Evolutionary conservation across 2,329 filamentous ascomycete species (phyloP).

Genomic region (Fusarium concolor): DNA sequence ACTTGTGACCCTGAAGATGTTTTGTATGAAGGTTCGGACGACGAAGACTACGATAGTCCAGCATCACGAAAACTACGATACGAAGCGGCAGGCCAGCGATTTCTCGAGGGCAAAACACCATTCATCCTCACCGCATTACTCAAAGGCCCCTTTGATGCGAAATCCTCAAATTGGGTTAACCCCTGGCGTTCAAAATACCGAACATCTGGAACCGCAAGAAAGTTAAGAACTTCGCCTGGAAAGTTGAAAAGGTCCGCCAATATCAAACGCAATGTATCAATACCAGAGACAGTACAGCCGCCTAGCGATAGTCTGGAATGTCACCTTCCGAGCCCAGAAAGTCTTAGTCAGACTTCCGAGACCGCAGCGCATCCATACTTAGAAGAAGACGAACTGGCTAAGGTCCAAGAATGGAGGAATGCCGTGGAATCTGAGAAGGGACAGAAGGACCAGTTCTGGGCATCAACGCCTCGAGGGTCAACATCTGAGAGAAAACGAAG

Average conservation of each 20-base stretch:
- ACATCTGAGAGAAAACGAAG: conserved; percentile 43
- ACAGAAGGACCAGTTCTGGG: conserved; percentile 40
- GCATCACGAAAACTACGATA: conserved; percentile 64
- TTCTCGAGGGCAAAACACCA: conserved; percentile 66
- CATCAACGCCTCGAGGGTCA: conserved; percentile 28
- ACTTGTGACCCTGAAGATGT: conserved; percentile 58
- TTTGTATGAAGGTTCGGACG: conserved; percentile 67
- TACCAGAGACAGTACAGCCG: conserved; percentile 29
- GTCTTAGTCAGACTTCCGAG: conserved; percentile 51
- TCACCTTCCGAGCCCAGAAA: conserved; percentile 57
- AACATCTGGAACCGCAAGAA: conserved; percentile 26
- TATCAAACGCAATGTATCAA: conserved; percentile 24
- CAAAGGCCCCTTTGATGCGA: conserved; percentile 68
- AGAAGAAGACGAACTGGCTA: conserved; percentile 48
- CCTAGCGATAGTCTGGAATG: conserved; percentile 48
- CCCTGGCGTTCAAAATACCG: conserved; percentile 51
- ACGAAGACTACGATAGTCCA: conserved; percentile 63
- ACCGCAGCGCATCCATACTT: conserved; percentile 47
- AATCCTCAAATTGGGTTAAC: conserved; percentile 48
- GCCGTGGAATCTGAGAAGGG: conserved; percentile 28
- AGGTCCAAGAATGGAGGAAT: conserved; percentile 51
- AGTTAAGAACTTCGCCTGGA: conserved; percentile 29
- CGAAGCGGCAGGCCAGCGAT: conserved; percentile 69
- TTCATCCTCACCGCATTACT: conserved; percentile 70
- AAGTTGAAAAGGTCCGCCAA: conserved; percentile 32